Percentiles rank a stretch among this genome's conserved stretches.
Evolutionary conservation across 495 filamentous ascomycete genomes (phyloP).

Genomic region (Darksidea phi): DNA sequence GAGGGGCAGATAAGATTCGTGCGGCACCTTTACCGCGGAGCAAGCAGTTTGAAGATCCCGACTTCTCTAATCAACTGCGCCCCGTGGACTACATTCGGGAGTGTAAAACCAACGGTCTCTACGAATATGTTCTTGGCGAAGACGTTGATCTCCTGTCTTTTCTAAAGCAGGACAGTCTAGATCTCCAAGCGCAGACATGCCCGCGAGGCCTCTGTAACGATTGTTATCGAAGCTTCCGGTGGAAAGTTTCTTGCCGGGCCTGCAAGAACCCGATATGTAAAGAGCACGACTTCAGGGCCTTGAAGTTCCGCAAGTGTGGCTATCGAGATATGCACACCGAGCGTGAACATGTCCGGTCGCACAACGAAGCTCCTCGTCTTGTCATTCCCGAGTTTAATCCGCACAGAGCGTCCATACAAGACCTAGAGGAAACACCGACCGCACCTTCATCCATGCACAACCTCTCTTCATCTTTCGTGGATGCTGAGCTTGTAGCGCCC

Average conservation of each 20-base stretch:
- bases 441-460: conserved; percentile 13
- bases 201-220: conserved; percentile 61
- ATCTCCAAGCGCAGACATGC: conserved; percentile 51
- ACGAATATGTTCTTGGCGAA: conserved; percentile 35
- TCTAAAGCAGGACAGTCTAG: conserved; percentile 51
- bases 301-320: conserved; percentile 60
- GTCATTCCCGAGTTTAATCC: conserved; percentile 35
- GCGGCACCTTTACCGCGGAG: conserved; percentile 57
- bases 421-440: conserved; percentile 8
- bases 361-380: conserved; percentile 28
- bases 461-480: neutral
- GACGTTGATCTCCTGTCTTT: conserved; percentile 38
- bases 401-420: conserved; percentile 18
- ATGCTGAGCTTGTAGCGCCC: conserved; percentile 3
- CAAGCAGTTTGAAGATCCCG: conserved; percentile 57
- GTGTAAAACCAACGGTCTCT: conserved; percentile 33
- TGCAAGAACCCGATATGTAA: conserved; percentile 61
- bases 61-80: conserved; percentile 42
- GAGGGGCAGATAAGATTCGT: conserved; percentile 57
- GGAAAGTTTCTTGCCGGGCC: conserved; percentile 59
- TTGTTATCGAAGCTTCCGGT: conserved; percentile 57
- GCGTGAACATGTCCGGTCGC: conserved; percentile 36
- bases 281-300: conserved; percentile 61
- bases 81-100: conserved; percentile 28
- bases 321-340: conserved; percentile 58